Conservation (phyloP, 305 asterid genomes). For the Fraxinus platypoda region DNA sequence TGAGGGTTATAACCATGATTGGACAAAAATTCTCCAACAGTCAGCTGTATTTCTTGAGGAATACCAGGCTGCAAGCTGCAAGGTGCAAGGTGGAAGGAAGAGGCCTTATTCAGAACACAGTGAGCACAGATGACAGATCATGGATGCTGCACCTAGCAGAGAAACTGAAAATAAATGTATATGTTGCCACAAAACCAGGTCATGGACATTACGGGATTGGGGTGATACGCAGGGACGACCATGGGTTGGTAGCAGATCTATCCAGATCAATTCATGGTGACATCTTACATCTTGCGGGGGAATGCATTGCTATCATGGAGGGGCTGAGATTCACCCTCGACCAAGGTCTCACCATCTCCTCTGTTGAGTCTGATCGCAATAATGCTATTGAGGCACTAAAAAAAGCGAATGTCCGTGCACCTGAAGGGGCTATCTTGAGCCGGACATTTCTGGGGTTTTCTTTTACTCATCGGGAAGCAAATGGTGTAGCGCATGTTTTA, state of each 20-base stretch:
- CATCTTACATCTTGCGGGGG: background rate
- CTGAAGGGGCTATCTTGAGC: background rate
- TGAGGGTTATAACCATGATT: background rate
- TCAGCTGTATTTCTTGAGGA: too few relatives aligned
- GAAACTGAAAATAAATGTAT: background rate
- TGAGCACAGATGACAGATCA: background rate
- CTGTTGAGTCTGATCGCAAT: background rate
- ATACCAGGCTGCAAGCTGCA: too few relatives aligned
- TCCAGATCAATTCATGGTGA: background rate
- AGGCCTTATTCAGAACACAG: background rate
- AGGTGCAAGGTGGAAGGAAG: too few relatives aligned
- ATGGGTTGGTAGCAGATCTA: background rate
- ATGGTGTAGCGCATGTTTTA: background rate
- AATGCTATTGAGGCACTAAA: background rate
- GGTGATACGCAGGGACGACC: background rate
- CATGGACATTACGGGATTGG: background rate
- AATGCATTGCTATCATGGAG: background rate
- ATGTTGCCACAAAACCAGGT: background rate
- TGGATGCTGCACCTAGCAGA: background rate
- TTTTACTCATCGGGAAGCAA: background rate
- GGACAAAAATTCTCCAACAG: background rate
- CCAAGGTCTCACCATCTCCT: background rate
- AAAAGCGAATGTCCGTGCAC: background rate
- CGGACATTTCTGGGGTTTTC: background rate
- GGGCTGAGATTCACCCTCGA: background rate